These are phyloP conservation scores for Pyricularia sp. DNA, from an alignment of 2,329 filamentous ascomycete species.

Conservation along the genomic window DNA sequence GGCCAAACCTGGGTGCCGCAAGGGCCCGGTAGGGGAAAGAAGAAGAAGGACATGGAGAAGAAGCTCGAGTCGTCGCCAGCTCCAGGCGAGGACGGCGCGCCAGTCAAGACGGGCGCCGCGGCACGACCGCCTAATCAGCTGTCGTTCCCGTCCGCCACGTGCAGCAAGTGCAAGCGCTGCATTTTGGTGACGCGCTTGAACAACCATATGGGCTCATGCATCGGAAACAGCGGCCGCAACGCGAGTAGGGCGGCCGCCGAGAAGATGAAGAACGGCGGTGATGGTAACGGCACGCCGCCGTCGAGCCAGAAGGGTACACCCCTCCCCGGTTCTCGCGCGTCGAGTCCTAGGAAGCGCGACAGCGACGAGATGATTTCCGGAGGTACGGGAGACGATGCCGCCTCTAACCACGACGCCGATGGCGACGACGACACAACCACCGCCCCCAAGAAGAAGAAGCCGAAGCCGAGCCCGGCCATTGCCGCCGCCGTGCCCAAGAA, in stretches of 20 bases:
- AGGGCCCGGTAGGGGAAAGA: constrained; percentile 61
- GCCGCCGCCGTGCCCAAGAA: constrained; percentile 34
- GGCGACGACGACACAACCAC: constrained; percentile 36
- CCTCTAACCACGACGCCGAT: constrained; percentile 41
- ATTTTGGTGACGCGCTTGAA: constrained; percentile 56
- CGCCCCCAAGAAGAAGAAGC: constrained; percentile 50
- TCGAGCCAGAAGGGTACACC: constrained; percentile 56
- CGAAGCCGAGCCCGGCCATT: constrained; percentile 30
- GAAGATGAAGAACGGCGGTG: constrained; percentile 51
- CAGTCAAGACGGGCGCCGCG: constrained; percentile 28
- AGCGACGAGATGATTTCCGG: constrained; percentile 39
- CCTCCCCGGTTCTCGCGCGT: constrained; percentile 40
- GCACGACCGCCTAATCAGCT: constrained; percentile 52
- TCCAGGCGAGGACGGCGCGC: constrained; percentile 15
- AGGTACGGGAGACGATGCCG: constrained; percentile 22
- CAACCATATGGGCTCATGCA: constrained; percentile 61
- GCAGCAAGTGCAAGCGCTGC: constrained; percentile 58
- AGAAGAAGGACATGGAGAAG: constrained; percentile 69
- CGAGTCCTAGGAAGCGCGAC: constrained; percentile 48
- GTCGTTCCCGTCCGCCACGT: constrained; percentile 56
- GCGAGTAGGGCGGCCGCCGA: constrained; percentile 53
- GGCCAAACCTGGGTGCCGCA: constrained; percentile 72
- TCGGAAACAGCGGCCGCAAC: constrained; percentile 55
- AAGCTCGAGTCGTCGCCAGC: constrained; percentile 38
- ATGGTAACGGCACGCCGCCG: constrained; percentile 42